Percentiles rank a stretch among this genome's conserved stretches.
Conservation (phyloP, 1,139 yeast genomes). For the Hansenula anomala region DNA sequence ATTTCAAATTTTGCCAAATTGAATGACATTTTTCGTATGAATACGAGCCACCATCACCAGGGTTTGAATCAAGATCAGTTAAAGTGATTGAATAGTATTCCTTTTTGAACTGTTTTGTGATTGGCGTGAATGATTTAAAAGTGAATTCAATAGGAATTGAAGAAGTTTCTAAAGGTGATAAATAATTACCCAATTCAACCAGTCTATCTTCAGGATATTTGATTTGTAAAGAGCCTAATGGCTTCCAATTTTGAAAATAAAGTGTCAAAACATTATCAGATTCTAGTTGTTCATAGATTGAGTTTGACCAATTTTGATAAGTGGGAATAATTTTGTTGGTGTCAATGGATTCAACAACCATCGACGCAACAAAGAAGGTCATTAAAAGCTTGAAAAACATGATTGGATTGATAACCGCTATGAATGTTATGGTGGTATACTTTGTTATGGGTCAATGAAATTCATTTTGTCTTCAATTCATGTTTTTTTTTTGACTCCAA, state of each 20-base stretch:
- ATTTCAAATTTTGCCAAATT: conserved; percentile 16
- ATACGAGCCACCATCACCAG: not conserved
- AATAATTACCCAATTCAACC: conserved; percentile 14
- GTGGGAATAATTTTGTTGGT: not conserved
- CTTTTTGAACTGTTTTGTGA: conserved; percentile 3
- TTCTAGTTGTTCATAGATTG: not conserved
- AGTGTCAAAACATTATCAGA: not conserved
- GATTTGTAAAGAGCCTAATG: not conserved
- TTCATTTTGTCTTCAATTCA: too few relatives aligned
- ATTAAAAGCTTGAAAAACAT: not conserved
- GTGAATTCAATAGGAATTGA: conserved; percentile 9
- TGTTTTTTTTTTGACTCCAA: too few relatives aligned
- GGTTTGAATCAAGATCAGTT: conserved; percentile 12
- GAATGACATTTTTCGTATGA: conserved; percentile 12
- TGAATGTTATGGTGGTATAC: too few relatives aligned
- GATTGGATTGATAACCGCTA: not conserved
- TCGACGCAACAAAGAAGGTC: not conserved
- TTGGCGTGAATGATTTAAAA: conserved; percentile 12
- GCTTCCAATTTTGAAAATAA: not conserved
- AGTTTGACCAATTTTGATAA: not conserved
- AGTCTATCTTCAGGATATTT: conserved; percentile 4
- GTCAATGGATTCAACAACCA: not conserved
- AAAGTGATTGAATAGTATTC: conserved; percentile 11
- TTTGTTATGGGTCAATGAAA: too few relatives aligned
- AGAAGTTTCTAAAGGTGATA: conserved; percentile 13